Evolutionary conservation across 441 rosid genomes (phyloP).

Genomic region (Adansonia gregorii): DNA sequence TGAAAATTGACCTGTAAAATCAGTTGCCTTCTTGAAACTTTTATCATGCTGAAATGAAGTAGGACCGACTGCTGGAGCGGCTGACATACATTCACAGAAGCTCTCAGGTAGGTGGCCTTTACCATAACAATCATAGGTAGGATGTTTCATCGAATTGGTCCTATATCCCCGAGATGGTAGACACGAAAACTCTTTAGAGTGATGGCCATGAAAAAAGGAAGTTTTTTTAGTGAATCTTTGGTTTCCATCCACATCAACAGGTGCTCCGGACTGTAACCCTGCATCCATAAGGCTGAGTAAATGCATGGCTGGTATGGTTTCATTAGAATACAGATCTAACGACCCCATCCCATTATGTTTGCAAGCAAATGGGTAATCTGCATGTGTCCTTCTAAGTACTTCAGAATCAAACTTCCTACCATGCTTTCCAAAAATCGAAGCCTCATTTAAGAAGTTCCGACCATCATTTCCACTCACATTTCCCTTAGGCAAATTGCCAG

Average conservation of each 20-base stretch:
- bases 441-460: constrained; percentile 42
- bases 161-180: constrained; percentile 48
- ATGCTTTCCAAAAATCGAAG: constrained; percentile 46
- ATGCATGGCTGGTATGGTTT: constrained; percentile 87
- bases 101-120: constrained; percentile 42
- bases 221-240: constrained; percentile 56
- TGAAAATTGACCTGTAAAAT: constrained; percentile 46
- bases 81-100: constrained; percentile 40
- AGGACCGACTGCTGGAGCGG: constrained; percentile 43
- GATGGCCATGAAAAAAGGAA: constrained; percentile 47
- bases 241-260: constrained; percentile 47
- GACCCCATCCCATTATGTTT: constrained; percentile 48
- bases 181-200: constrained; percentile 48
- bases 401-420: constrained; percentile 51
- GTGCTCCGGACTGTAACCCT: constrained; percentile 51
- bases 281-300: constrained; percentile 96
- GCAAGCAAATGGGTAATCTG: constrained; percentile 45
- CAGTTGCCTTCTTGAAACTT: constrained; percentile 42
- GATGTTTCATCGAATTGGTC: constrained; percentile 42
- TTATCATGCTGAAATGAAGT: constrained; percentile 56
- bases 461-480: constrained; percentile 38
- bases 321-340: constrained; percentile 57
- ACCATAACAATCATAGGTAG: constrained; percentile 41
- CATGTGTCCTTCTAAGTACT: constrained; percentile 44
- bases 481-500: constrained; percentile 38